phyloP scores from a whole-genome alignment of 2,329 filamentous ascomycete species.

The Pseudovirgaria hyperparasitica region DNA sequence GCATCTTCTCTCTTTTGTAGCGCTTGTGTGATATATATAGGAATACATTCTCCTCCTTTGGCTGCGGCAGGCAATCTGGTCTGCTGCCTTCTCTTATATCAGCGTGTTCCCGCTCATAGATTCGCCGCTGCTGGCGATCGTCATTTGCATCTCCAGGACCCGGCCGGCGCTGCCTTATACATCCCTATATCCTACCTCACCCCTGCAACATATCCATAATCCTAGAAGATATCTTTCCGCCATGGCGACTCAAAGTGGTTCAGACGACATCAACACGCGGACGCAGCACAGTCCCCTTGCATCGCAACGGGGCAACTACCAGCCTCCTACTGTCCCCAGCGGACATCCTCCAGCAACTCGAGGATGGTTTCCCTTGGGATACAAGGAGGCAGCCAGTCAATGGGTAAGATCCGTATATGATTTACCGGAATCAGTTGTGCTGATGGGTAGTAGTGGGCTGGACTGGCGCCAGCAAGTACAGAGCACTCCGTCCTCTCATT shows the following conservation, averaged over 20 bases:
- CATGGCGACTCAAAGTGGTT: slow-evolving; percentile 14
- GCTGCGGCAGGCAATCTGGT: too few relatives aligned
- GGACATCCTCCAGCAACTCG: slow-evolving; percentile 17
- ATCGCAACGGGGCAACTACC: slow-evolving; percentile 32
- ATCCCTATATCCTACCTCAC: too few relatives aligned
- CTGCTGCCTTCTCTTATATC: too few relatives aligned
- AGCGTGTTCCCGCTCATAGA: too few relatives aligned
- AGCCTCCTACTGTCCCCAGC: slow-evolving; percentile 16
- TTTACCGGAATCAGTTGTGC: not conserved
- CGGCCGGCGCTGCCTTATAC: too few relatives aligned
- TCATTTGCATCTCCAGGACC: too few relatives aligned
- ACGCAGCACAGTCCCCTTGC: slow-evolving; percentile 36
- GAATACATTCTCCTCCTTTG: too few relatives aligned
- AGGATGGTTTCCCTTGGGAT: slow-evolving; percentile 69
- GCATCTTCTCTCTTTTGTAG: too few relatives aligned
- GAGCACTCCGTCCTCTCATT: slow-evolving; percentile 81
- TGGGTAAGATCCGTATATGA: slow-evolving; percentile 52
- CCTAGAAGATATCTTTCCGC: too few relatives aligned
- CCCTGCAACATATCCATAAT: too few relatives aligned
- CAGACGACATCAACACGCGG: slow-evolving; percentile 10
- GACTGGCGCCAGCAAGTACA: slow-evolving; percentile 66
- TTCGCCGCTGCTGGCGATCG: too few relatives aligned
- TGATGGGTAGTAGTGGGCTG: slow-evolving; percentile 55
- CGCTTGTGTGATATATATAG: too few relatives aligned
- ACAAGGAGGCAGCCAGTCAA: slow-evolving; percentile 83